Base-by-base conservation (phyloP, 176 grass and related monocot genomes). In the Zea luxurians region DNA sequence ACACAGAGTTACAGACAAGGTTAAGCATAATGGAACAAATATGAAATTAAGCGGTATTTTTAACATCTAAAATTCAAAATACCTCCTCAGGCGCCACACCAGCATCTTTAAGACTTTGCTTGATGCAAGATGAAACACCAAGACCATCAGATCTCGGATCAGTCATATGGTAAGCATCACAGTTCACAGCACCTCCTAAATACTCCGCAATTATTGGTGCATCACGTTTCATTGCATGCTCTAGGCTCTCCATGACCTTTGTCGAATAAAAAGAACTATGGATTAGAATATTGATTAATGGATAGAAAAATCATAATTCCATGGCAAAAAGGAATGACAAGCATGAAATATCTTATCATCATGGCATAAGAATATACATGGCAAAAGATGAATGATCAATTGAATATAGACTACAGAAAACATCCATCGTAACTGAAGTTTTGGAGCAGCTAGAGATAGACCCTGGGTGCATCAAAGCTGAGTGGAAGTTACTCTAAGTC, bases 91-190 rank as follows among this genome's bases (percentile, higher is more conserved):
- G 88, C n/a, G 96, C 83, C 44, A 99, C 88, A 9, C 96, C 92
- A 81, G 96, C 88, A 85, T 95, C 92, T 87, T 83, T 81, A 41
- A 99, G 89, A 83, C 96, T 95, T 85, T 87, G 87, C 67, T 73
- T 79, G 44, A 99, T 95, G 76, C 96, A 99, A 48, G 92, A 94
- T 45, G 96, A 99, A 72, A 99, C 96, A 75, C 96, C 96, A 83
- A 99, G 90, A 54, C 96, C 96, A 75, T 99, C 96, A 2, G 96
- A 77, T 79, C 96, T 92, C 7, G 96, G 96, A 68, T 99, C 96
- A 60, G 96, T 99, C 92, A 99, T 99, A 84, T 99, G 96, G 79
- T 99, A 93, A 71, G 96, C 96, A 83, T 99, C 96, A 83, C 96
- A 99, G 80, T 95, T 99, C 70, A 99, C 96, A 54, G 96, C 96